A percentile compares a stretch with the other conserved stretches of the same genome.
phyloP scores from a whole-genome alignment of 179 eudicot species.

The Actinidia arguta region DNA sequence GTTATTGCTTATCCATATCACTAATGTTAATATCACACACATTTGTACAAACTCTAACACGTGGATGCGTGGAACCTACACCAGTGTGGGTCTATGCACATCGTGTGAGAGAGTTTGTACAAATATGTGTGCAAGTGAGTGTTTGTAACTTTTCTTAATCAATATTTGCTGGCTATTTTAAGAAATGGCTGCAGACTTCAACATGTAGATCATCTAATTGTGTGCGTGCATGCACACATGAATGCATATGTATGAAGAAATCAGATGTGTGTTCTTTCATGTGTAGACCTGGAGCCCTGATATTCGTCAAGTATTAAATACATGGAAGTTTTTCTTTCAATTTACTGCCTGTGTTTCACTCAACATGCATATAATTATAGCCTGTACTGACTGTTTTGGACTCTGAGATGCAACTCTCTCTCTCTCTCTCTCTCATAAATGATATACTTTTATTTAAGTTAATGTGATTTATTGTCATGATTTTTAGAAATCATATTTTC shows the following conservation, averaged over 20 bases:
- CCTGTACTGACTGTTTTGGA: background rate
- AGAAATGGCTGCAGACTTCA: background rate
- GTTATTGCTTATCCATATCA: no score
- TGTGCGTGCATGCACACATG: background rate
- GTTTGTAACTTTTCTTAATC: no score
- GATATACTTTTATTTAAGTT: no score
- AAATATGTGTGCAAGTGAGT: no score
- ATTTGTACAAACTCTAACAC: no score
- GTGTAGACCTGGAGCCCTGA: background rate
- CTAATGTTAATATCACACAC: no score
- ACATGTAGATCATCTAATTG: background rate
- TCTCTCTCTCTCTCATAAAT: background rate
- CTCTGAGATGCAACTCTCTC: background rate
- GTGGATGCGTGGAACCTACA: no score
- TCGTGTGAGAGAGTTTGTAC: no score
- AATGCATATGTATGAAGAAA: no score
- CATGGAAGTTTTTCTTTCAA: background rate
- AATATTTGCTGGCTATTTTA: background rate
- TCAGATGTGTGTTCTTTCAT: no score
- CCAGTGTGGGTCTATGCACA: no score
- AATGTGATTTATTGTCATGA: background rate
- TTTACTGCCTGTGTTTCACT: background rate
- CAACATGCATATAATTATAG: background rate
- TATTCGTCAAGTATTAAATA: background rate
- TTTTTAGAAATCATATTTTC: background rate